phyloP scores from a whole-genome alignment of 2,329 filamentous ascomycete genomes.

The Diaporthe velutina region DNA sequence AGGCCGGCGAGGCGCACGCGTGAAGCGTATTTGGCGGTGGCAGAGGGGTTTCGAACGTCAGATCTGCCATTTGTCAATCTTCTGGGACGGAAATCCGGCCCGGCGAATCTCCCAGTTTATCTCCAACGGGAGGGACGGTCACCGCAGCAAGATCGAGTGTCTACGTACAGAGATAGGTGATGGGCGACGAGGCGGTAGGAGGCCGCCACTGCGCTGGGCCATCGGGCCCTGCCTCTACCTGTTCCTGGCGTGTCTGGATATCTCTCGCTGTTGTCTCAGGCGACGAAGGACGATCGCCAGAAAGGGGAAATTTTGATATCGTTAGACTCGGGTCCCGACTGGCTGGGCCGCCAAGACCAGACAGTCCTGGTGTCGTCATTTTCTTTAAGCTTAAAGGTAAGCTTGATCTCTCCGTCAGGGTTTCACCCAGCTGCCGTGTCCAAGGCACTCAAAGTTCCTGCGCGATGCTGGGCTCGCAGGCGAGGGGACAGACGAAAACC shows the following conservation, averaged over 20 bases:
- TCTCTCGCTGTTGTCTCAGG: background rate
- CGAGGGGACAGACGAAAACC: background rate
- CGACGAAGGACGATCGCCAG: too few species aligned
- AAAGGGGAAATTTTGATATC: background rate
- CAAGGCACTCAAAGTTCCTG: background rate
- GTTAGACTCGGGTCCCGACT: background rate
- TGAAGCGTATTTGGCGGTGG: constrained; percentile 56
- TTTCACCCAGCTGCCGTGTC: background rate
- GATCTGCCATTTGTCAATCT: constrained; percentile 48
- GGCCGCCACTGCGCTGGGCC: background rate
- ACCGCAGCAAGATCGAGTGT: background rate
- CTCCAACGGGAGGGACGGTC: background rate
- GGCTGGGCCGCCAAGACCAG: constrained; percentile 16
- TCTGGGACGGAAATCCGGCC: background rate
- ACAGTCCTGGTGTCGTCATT: background rate
- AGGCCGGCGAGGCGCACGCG: constrained; percentile 42
- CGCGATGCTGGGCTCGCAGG: background rate
- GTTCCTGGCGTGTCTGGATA: background rate
- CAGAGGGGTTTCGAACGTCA: constrained; percentile 72
- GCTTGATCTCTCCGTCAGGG: background rate
- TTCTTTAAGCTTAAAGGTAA: constrained; percentile 15
- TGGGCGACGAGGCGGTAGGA: constrained; percentile 43
- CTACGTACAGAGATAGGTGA: constrained; percentile 62
- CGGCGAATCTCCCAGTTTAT: background rate
- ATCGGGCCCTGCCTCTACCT: background rate